Base-by-base conservation (phyloP, 352 stramenopile genomes). In the Globisporangium perplexum region DNA sequence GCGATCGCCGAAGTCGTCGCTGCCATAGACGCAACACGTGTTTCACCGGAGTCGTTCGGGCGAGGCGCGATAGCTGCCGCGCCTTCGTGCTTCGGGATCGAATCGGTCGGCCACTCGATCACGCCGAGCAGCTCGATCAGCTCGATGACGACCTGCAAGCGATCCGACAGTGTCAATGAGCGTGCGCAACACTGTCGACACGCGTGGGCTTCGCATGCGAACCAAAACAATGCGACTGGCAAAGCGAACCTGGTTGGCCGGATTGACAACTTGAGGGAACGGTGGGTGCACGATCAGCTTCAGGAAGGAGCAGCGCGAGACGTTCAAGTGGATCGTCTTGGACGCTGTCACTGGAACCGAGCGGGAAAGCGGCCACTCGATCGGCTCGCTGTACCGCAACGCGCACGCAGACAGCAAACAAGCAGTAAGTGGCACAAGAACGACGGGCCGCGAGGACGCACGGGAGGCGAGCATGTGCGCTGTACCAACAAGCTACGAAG, bases 251-350 rank as follows among this genome's bases (percentile, higher is more conserved):
- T 74, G 51, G 15, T 57, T 60, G 56, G 23, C 22, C 17, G 17
- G 24, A 4, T 59, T 71, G 15, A 12, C 24, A n/a, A 18, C 17
- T 18, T 45, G 46, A 11, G 47, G 7, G 18, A 46, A 28, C 0
- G 56, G 53, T 7, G 30, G 50, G 20, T 75, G 46, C 1, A 75
- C 35, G 44, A 75, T 17, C 8, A 77, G 52, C 55, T 72, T 77
- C 5, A 77, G 45, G 20, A 71, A 73, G 22, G 52, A 59, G 24
- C 69, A 77, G 3, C 46, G 23, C 0, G 38, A 7, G 18, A 60
- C 18, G 28, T 71, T 24, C 14, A 75, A 28, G 17, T 20, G 55
- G 46, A 59, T 57, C 22, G 46, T 57, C 30, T 36, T 67, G 38
- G 51, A 52, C 48, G 20, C 4, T 3, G 47, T 30, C 11, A 53